A percentile compares a stretch with the other conserved stretches of the same genome.
phyloP scores from a whole-genome alignment of 768 basidiomycete species.

The Lactarius indigo region DNA sequence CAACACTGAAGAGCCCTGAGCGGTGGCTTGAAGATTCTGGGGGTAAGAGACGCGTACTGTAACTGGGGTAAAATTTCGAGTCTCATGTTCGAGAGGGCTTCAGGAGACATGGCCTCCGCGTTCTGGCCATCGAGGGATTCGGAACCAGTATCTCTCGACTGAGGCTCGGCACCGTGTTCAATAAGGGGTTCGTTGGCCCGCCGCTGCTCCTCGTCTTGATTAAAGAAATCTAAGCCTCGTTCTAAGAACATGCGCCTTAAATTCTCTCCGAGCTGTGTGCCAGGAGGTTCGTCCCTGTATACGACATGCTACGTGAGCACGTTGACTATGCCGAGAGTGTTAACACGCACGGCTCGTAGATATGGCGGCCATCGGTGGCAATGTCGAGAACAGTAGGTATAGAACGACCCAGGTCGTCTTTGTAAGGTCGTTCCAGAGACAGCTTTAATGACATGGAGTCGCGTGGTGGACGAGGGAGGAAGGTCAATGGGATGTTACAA shows the following conservation, averaged over 20 bases:
- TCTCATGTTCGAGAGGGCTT: conserved; percentile 73
- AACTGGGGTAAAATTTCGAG: conserved; percentile 67
- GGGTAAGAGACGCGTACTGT: conserved; percentile 47
- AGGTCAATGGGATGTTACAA: background rate
- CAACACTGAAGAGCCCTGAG: conserved; percentile 45
- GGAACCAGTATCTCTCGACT: conserved; percentile 32
- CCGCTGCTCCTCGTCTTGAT: conserved; percentile 38
- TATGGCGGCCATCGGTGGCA: conserved; percentile 59
- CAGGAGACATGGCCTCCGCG: conserved; percentile 57
- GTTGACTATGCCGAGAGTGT: background rate
- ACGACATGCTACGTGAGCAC: conserved; percentile 8
- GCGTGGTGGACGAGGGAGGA: conserved; percentile 18
- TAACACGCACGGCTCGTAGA: conserved; percentile 65
- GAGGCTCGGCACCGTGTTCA: conserved; percentile 28
- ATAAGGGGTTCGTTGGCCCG: conserved; percentile 19
- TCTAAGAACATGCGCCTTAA: conserved; percentile 69
- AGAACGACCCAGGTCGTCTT: conserved; percentile 64
- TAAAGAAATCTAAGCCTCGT: conserved; percentile 74
- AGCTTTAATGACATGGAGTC: conserved; percentile 58
- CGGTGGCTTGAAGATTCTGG: background rate
- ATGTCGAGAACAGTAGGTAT: conserved; percentile 69
- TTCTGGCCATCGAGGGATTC: conserved; percentile 35
- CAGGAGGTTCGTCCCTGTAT: conserved; percentile 45
- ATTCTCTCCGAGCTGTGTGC: conserved; percentile 59
- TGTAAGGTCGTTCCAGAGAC: conserved; percentile 77